Evolutionary conservation across 208 protist genomes (phyloP).

Genomic region (Histomonas meleagridis): DNA sequence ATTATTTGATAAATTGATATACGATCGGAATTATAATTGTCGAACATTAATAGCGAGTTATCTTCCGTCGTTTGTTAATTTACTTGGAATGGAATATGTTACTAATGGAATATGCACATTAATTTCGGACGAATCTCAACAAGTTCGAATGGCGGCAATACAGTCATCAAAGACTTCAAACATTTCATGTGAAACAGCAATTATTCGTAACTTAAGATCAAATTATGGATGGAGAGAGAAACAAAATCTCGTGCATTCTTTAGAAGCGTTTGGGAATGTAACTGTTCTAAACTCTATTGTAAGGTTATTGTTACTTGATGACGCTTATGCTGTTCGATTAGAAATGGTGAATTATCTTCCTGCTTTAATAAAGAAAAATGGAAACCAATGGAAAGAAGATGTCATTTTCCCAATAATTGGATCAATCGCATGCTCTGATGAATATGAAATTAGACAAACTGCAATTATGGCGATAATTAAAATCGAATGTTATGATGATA

Average conservation of each 20-base stretch:
- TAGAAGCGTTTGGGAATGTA: not conserved
- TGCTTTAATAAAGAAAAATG: not conserved
- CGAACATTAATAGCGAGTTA: not conserved
- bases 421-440: not conserved
- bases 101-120: not conserved
- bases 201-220: not conserved
- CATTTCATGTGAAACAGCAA: not conserved
- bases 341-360: not conserved
- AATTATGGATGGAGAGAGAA: not conserved
- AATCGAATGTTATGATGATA: not conserved
- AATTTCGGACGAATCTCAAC: not conserved
- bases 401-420: not conserved
- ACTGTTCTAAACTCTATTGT: not conserved
- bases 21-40: not conserved
- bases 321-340: not conserved
- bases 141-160: not conserved
- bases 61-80: not conserved
- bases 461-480: not conserved
- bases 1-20: not conserved
- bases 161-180: not conserved
- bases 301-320: not conserved
- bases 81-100: not conserved
- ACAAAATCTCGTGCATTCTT: not conserved
- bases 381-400: not conserved
- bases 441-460: not conserved